These are phyloP conservation scores for Chlorella ohadii DNA, from an alignment of 139 green algal species.

Conservation along the genomic window DNA sequence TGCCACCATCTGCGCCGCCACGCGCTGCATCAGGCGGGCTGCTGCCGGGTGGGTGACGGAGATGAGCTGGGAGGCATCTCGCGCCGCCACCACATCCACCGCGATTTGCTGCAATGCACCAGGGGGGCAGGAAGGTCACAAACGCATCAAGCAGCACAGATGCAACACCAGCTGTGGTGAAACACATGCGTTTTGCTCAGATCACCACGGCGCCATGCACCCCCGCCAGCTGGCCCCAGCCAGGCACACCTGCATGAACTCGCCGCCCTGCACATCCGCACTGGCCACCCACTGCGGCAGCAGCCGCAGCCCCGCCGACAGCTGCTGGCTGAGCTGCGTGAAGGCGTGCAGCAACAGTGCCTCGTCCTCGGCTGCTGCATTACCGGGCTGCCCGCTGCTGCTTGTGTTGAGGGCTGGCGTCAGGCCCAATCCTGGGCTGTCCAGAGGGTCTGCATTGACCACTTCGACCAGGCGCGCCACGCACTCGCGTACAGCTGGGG, in stretches of 20 bases:
- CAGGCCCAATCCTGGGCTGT: too few species aligned
- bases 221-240: too few species aligned
- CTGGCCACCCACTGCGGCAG: conserved; percentile 15
- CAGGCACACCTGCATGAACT: conserved; percentile 15
- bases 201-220: too few species aligned
- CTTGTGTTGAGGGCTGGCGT: neutral
- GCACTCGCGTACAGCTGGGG: neutral
- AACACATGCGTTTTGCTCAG: neutral
- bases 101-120: neutral
- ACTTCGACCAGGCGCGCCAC: neutral
- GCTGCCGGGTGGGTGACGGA: conserved; percentile 1
- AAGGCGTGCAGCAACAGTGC: neutral
- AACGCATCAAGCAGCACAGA: too few species aligned
- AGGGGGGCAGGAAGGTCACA: too few species aligned
- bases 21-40: conserved; percentile 33
- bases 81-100: neutral
- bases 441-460: neutral
- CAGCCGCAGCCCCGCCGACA: neutral
- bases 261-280: neutral
- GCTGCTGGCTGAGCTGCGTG: neutral
- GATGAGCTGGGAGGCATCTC: conserved; percentile 23
- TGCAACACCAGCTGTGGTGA: too few species aligned
- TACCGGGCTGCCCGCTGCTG: neutral
- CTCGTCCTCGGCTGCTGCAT: neutral
- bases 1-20: conserved; percentile 24